phyloP scores from a whole-genome alignment of 768 basidiomycete species.

The Epithele typhae region DNA sequence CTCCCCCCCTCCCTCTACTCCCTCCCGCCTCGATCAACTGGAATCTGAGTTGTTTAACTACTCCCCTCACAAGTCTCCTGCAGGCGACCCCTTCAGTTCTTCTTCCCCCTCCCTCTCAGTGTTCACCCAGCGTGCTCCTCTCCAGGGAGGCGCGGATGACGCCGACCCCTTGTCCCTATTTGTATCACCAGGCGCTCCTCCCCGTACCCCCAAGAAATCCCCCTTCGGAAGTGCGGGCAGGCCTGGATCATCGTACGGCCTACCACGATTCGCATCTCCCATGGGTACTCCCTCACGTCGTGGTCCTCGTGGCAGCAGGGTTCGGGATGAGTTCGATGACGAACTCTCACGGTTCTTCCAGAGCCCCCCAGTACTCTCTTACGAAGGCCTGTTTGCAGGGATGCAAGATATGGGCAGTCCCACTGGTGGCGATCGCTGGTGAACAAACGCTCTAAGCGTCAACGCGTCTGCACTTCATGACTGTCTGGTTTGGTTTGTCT shows the following conservation, averaged over 20 bases:
- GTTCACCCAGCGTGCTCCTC: constrained; percentile 4
- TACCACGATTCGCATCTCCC: constrained; percentile 16
- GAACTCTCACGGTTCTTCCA: constrained; percentile 52
- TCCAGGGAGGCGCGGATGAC: constrained; percentile 3
- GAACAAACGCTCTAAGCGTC: too few relatives aligned
- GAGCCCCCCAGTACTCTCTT: constrained; percentile 6
- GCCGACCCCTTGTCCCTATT: not conserved
- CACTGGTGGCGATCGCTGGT: not conserved
- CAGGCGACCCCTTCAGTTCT: constrained; percentile 22
- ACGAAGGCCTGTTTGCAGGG: not conserved
- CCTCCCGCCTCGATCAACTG: constrained; percentile 4
- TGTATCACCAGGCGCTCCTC: not conserved
- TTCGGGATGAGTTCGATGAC: constrained; percentile 60
- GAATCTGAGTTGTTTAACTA: constrained; percentile 10
- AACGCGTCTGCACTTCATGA: too few relatives aligned
- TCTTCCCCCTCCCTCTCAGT: constrained; percentile 29
- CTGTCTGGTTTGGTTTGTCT: too few relatives aligned
- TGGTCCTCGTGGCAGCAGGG: constrained; percentile 63
- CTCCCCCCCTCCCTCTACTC: constrained; percentile 3
- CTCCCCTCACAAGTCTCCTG: constrained; percentile 14
- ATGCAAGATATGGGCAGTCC: not conserved
- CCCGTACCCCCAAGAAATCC: constrained; percentile 24
- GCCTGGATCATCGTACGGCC: constrained; percentile 32
- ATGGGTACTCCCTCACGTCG: constrained; percentile 33
- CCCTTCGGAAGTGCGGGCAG: constrained; percentile 33